Base-by-base conservation (phyloP, 306 rosid species). In the Cicer arietinum region DNA sequence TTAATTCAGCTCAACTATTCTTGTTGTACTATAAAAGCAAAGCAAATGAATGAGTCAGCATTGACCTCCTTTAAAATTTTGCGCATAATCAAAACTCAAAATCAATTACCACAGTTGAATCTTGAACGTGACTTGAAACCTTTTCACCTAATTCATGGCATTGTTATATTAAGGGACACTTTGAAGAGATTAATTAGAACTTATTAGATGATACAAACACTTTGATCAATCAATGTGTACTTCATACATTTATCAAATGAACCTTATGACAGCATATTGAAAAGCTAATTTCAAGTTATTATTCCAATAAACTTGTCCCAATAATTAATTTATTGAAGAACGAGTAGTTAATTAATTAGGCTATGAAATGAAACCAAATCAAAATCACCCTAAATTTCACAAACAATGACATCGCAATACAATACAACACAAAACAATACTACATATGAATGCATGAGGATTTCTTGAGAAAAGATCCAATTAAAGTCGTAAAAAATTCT, bases 41-140 rank as follows among this genome's bases (percentile, higher is more conserved):
- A 68, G 39, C 46, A 79, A 79, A 66, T 18, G 62, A 77, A 43
- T 3, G 18, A 18, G 17, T 10, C 59, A 58, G 44, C 72, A 51
- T 57, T 61, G 44, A 43, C 16, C 64, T 67, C 18, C 5, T 17
- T 42, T 0, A 48, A 56, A 66, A 10, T 59, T 45, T 18, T 40
- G 48, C 52, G 0, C 1, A 56, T 40, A 7, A 25, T 25, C 18
- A 57, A 62, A 75, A 35, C 22, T 18, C 22, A 22, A 22, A 22
- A 22, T 22, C 30, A 30, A 30, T 30, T 30, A 6, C 37, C 37
- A 30, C 37, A 30, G 37, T 30, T 30, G 37, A 30, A 30, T 30
- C 37, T 30, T 30, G 6, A 30, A 30, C 3, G 37, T 30, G 37
- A 3, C 37, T 30, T 30, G 18, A 43, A 43, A 6, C 46, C 2